phyloP scores from a whole-genome alignment of 352 stramenopile species.

The Halophytophthora polymorphica region DNA sequence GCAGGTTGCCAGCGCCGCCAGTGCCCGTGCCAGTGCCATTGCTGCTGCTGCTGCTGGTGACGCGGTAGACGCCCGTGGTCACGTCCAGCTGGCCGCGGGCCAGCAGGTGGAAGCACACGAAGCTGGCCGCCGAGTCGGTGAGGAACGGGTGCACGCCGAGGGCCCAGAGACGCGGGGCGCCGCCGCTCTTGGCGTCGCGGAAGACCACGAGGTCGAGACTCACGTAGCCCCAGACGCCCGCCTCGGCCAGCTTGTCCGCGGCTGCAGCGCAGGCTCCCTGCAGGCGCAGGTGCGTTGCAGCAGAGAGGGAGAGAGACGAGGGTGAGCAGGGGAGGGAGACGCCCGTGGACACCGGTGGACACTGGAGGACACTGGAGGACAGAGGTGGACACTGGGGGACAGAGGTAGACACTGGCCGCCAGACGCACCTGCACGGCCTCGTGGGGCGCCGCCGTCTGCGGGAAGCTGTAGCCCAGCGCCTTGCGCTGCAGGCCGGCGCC shows the following conservation, averaged over 20 bases:
- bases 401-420: background rate
- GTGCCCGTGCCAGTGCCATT: conserved; percentile 3
- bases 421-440: conserved; percentile 60
- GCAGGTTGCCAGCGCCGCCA: conserved; percentile 9
- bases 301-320: background rate
- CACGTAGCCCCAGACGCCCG: conserved; percentile 72
- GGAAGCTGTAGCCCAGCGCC: conserved; percentile 66
- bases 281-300: background rate
- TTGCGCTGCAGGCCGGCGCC: conserved; percentile 26
- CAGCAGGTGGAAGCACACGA: conserved; percentile 69
- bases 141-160: conserved; percentile 73
- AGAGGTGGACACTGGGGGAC: background rate
- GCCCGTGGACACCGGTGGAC: background rate
- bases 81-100: conserved; percentile 37
- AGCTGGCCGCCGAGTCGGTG: conserved; percentile 71
- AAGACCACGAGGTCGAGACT: conserved; percentile 82
- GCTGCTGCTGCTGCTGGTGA: conserved; percentile 4
- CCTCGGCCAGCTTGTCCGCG: conserved; percentile 22
- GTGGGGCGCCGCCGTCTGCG: conserved; percentile 72
- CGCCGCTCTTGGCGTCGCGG: conserved; percentile 43
- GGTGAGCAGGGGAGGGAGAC: background rate
- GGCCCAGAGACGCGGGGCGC: conserved; percentile 62
- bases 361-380: background rate
- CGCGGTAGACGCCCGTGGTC: conserved; percentile 12
- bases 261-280: conserved; percentile 20